phyloP scores from a whole-genome alignment of 768 basidiomycete species.

The Neoboletus subvelutipes region DNA sequence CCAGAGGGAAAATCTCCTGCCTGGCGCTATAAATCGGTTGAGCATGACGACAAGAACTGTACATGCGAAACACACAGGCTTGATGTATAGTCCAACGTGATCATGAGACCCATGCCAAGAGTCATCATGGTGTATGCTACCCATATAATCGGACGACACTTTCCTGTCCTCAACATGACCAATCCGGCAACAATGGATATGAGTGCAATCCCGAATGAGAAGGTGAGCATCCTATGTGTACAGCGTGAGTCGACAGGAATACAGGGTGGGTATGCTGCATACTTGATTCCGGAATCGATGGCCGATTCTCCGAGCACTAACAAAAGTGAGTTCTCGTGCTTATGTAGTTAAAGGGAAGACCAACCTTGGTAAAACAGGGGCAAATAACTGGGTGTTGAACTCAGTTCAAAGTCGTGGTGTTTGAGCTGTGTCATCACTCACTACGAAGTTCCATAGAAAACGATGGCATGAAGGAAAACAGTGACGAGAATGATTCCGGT shows the following conservation, averaged over 20 bases:
- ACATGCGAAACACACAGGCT: slow-evolving; percentile 19
- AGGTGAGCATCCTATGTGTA: slow-evolving; percentile 59
- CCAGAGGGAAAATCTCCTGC: slow-evolving; percentile 62
- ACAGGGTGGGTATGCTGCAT: slow-evolving; percentile 12
- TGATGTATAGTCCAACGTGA: slow-evolving; percentile 57
- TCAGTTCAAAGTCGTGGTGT: neutral
- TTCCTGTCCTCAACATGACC: slow-evolving; percentile 53
- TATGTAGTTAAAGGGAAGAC: neutral
- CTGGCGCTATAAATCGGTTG: slow-evolving; percentile 43
- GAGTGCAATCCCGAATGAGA: slow-evolving; percentile 35
- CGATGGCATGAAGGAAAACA: slow-evolving; percentile 62
- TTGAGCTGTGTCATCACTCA: slow-evolving; percentile 10
- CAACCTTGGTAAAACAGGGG: slow-evolving; percentile 70
- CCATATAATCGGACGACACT: slow-evolving; percentile 67
- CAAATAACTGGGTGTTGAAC: slow-evolving; percentile 43
- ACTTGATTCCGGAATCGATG: slow-evolving; percentile 67
- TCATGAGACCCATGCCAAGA: slow-evolving; percentile 74
- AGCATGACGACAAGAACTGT: neutral
- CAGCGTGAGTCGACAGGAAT: neutral
- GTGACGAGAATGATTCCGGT: slow-evolving; percentile 58
- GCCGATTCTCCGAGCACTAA: slow-evolving; percentile 68
- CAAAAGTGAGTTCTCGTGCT: slow-evolving; percentile 5
- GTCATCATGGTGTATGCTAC: slow-evolving; percentile 52
- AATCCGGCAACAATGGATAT: slow-evolving; percentile 58
- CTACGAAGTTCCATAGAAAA: slow-evolving; percentile 52